Conservation (phyloP, 495 filamentous ascomycete species). For the Cetradonia linearis region DNA sequence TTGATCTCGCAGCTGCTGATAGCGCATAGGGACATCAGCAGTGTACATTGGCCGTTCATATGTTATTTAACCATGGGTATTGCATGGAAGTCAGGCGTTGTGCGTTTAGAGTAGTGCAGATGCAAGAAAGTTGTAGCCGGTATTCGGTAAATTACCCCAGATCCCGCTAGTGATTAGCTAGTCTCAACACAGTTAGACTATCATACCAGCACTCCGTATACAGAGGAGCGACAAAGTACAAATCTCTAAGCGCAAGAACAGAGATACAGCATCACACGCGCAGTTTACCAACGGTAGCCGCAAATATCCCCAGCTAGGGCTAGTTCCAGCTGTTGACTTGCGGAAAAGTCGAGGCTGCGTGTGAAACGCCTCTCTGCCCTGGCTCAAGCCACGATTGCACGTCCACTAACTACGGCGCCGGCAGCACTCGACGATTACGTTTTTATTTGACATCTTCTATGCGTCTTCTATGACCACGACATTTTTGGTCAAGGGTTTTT, state of each 20-base stretch:
- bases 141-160: constrained; percentile 4
- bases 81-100: background rate
- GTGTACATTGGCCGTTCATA: background rate
- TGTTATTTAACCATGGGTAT: background rate
- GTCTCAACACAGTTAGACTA: background rate
- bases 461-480: constrained; percentile 11
- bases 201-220: background rate
- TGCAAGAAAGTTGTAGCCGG: background rate
- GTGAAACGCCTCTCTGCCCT: background rate
- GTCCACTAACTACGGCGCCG: constrained; percentile 6
- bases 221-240: background rate
- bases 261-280: background rate
- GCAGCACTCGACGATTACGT: constrained; percentile 9
- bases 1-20: background rate
- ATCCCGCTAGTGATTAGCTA: background rate
- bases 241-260: constrained; percentile 1
- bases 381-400: constrained; percentile 2
- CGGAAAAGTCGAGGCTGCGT: background rate
- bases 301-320: background rate
- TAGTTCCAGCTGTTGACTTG: background rate
- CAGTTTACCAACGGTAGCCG: constrained; percentile 1
- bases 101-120: background rate
- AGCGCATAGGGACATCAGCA: background rate
- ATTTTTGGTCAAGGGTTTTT: constrained; percentile 19
- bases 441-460: constrained; percentile 8